Evolutionary conservation across 352 stramenopile genomes (phyloP).

Genomic region (Discostella stelligera): DNA sequence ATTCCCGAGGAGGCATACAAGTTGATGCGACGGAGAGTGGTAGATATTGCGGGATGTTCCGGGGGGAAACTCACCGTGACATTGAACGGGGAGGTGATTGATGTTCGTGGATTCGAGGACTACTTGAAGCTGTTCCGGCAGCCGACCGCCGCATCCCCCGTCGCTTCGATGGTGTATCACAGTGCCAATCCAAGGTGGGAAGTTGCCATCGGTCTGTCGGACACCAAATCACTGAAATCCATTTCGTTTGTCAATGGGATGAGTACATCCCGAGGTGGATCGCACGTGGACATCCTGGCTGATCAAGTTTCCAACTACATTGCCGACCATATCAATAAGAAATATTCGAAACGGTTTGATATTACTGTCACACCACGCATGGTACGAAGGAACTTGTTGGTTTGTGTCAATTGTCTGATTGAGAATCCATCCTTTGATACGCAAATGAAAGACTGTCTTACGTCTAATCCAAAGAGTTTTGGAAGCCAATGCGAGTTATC

Average conservation of each 20-base stretch:
- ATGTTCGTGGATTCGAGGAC: constrained; percentile 90
- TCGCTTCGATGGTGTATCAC: constrained; percentile 85
- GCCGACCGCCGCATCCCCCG: background rate
- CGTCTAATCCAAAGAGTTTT: constrained; percentile 81
- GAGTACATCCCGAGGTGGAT: constrained; percentile 92
- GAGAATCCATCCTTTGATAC: constrained; percentile 98
- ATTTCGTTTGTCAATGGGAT: constrained; percentile 98
- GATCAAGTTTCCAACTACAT: constrained; percentile 89
- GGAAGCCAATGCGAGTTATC: constrained; percentile 61
- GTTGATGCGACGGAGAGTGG: constrained; percentile 95
- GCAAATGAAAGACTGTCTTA: constrained; percentile 97
- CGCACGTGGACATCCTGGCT: constrained; percentile 92
- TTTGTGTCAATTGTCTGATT: constrained; percentile 96
- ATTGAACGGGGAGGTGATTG: constrained; percentile 91
- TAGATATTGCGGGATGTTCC: constrained; percentile 94
- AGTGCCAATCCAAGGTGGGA: constrained; percentile 93
- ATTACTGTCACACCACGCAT: constrained; percentile 43
- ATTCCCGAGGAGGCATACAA: constrained; percentile 92
- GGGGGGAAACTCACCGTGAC: constrained; percentile 88
- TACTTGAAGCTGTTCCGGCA: constrained; percentile 90
- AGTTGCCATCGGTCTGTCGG: constrained; percentile 89
- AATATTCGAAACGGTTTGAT: constrained; percentile 45
- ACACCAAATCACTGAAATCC: constrained; percentile 89
- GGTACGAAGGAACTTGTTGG: constrained; percentile 85
- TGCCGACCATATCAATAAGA: constrained; percentile 87